Evolutionary conservation across 768 basidiomycete species (phyloP).

Genomic region (Boletales sp.): DNA sequence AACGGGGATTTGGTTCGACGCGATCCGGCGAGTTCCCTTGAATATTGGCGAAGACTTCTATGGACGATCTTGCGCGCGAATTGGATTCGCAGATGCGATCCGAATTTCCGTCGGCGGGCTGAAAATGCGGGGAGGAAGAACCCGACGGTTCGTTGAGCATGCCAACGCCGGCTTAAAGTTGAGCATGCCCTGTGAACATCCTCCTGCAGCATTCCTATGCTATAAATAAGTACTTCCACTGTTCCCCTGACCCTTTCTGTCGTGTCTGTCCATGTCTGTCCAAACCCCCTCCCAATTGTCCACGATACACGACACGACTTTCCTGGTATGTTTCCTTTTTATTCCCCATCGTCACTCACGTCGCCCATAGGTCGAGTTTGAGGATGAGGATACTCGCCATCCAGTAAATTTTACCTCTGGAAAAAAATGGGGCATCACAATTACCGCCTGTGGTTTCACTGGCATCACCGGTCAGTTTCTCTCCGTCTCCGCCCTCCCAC

Average conservation of each 20-base stretch:
- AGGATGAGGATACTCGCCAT: slow-evolving; percentile 35
- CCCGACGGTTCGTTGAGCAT: too few species aligned
- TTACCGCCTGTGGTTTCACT: slow-evolving; percentile 33
- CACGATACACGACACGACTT: slow-evolving; percentile 9
- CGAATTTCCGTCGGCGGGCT: background rate
- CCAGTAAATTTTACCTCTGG: slow-evolving; percentile 36
- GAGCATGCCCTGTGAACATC: slow-evolving; percentile 8
- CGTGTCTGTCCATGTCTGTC: slow-evolving; percentile 8
- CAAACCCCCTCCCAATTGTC: slow-evolving; percentile 10
- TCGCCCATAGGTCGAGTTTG: slow-evolving; percentile 37
- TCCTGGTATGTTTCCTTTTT: slow-evolving; percentile 10
- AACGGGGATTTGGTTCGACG: too few species aligned
- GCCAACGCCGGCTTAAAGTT: slow-evolving; percentile 5
- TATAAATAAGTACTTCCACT: slow-evolving; percentile 11
- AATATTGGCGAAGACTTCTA: slow-evolving; percentile 5
- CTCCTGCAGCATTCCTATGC: background rate
- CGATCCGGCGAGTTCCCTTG: background rate
- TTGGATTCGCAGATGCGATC: slow-evolving; percentile 14
- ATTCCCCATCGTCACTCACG: slow-evolving; percentile 1
- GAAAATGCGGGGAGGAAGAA: background rate
- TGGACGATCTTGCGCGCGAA: slow-evolving; percentile 3
- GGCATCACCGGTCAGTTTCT: slow-evolving; percentile 26
- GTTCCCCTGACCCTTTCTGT: too few species aligned
- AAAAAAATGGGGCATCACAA: slow-evolving; percentile 42
- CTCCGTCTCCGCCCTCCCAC: background rate